Conservation (phyloP, 1,284 basidiomycete species). For the Cutaneotrichosporon cavernicola region DNA sequence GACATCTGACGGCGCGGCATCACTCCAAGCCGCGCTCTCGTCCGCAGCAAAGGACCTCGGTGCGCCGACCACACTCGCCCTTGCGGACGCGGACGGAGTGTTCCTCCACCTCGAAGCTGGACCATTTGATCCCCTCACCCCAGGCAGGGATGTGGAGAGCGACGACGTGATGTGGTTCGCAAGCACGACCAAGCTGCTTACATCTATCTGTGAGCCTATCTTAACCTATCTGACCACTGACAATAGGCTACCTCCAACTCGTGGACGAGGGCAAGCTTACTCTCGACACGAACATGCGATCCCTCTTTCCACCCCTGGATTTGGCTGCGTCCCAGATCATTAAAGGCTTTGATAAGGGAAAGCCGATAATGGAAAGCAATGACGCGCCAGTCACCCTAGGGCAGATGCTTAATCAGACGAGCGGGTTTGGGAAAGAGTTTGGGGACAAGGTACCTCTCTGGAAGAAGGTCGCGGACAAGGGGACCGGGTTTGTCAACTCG, state of each 20-base stretch:
- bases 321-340: constrained; percentile 26
- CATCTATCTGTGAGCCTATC: constrained; percentile 29
- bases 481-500: constrained; percentile 38
- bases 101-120: constrained; percentile 30
- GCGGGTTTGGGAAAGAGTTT: constrained; percentile 41
- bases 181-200: constrained; percentile 40
- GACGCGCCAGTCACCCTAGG: constrained; percentile 28
- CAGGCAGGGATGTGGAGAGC: background rate
- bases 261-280: constrained; percentile 34
- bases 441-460: constrained; percentile 29
- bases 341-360: constrained; percentile 24
- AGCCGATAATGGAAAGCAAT: constrained; percentile 21
- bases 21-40: constrained; percentile 27
- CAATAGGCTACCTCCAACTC: constrained; percentile 33
- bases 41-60: constrained; percentile 9
- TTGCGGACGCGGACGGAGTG: constrained; percentile 24
- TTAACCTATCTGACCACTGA: background rate
- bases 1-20: constrained; percentile 8
- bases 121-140: constrained; percentile 31
- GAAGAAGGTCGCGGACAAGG: constrained; percentile 31
- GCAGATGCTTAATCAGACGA: constrained; percentile 40
- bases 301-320: constrained; percentile 27
- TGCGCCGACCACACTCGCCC: constrained; percentile 28
- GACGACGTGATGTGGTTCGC: constrained; percentile 44
- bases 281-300: constrained; percentile 32